Evolutionary conservation across 2,329 filamentous ascomycete genomes (phyloP), one percentile per base, ranked within the genome.

Genomic region (Corynespora cassiicola): DNA sequence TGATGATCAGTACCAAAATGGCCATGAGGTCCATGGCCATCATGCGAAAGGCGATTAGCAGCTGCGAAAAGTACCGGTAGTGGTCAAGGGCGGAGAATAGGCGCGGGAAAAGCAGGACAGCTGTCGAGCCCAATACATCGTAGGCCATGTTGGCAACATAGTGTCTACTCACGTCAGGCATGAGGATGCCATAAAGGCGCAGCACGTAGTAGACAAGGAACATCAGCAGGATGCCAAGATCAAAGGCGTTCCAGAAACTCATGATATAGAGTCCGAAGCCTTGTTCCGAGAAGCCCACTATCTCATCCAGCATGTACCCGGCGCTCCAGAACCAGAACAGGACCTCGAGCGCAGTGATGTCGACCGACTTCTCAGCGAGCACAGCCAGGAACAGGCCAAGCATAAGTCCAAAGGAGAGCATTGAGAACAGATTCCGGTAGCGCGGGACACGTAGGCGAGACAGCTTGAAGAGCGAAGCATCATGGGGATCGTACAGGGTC

Each of bases 261-360:
- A 96, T 92, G 59, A 96, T 89, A 70, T 96, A 97, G 19, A 97
- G 80, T 23, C 90, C 91, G 65, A 96, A 96, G 3, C 92, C 92
- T 69, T 96, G 90, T 67, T 97, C 92, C 52, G 91, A 96, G 75
- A 96, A 96, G 8, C 91, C 91, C 12, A 96, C 90, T 15, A 97
- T 80, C 69, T 96, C 92, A 59, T 96, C 92, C 20, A 96, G 81
- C 90, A 96, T 95, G 68, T 95, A 96, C 1, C 92, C 92, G 17
- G 90, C 89, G 62, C 90, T 95, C 91, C 92, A 97, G 67, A 96
- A 89, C 92, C 92, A 97, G 70, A 97, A 96, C 9, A 96, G 67
- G 11, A 96, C 75, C 66, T 97, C 92, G 7, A 96, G 74, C 0
- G 81, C 81, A 1, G 90, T 95, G 57, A 97, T 96, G 35, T 85